These are phyloP conservation scores for Zygosaccharomyces siamensis DNA, from an alignment of 805 yeast genomes.

Conservation along the genomic window DNA sequence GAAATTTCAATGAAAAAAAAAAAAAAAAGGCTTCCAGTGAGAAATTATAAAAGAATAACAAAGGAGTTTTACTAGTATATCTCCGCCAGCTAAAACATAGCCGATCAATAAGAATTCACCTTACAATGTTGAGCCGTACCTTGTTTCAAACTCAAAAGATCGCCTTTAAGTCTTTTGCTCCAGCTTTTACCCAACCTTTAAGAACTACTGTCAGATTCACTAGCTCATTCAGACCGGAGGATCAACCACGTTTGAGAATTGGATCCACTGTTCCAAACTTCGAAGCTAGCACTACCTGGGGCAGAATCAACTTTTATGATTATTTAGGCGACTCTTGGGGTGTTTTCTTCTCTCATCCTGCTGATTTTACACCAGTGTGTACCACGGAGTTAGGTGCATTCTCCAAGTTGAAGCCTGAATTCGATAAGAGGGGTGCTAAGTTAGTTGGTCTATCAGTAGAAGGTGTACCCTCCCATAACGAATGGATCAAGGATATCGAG, in stretches of 20 bases:
- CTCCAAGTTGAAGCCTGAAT: constrained; percentile 83
- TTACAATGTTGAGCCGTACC: background rate
- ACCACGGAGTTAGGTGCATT: constrained; percentile 95
- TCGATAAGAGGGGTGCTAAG: constrained; percentile 77
- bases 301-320: constrained; percentile 81
- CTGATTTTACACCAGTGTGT: constrained; percentile 95
- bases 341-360: constrained; percentile 89
- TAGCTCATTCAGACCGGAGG: constrained; percentile 48
- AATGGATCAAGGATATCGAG: constrained; percentile 89
- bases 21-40: background rate
- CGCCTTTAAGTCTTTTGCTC: background rate
- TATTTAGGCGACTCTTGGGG: constrained; percentile 84
- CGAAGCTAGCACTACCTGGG: constrained; percentile 74
- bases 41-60: background rate
- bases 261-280: constrained; percentile 88
- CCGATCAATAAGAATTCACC: background rate
- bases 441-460: constrained; percentile 89
- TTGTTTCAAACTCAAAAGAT: background rate
- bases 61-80: background rate
- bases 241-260: constrained; percentile 62
- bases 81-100: background rate
- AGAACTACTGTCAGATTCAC: constrained; percentile 32
- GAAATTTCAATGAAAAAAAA: background rate
- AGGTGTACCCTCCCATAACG: constrained; percentile 68
- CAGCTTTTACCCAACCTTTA: constrained; percentile 13